Base-by-base conservation (phyloP, 2,329 filamentous ascomycete species). In the Fusarium chuoi region DNA sequence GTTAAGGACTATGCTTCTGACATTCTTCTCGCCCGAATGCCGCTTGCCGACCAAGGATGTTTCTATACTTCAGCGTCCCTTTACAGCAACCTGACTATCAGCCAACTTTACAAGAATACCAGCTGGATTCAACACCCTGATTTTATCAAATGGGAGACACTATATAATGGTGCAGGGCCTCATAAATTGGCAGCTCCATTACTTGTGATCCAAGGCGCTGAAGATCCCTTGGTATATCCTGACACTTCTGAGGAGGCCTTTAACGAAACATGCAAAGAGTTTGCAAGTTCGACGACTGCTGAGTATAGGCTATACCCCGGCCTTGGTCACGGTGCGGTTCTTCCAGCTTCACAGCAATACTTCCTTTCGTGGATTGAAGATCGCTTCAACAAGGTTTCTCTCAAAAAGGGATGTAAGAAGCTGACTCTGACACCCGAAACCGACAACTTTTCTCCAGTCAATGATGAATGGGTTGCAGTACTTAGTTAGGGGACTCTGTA, bases 131-230 rank as follows among this genome's bases (percentile, higher is more conserved):
- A 49, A 15, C 64, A 66, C 4, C 64, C 64, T 2, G 64, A 38
- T 8, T 56, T 33, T 5, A 1, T 56, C 22, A 62, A 66, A 18
- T 66, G 59, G 64, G 59, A 44, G 3, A 45, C 17, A 2, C 0
- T 33, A 0, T 66, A 66, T 2, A 66, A 78, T 45, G 76, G 76
- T 6, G 62, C 60, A 36, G 77, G 75, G 0, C 70, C 75, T 3
- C 68, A 75, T 33, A 48, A 62, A 0, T 60, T 78, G 17, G 77
- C 77, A 0, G 74, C 61, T 15, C 77, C 77, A 0, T 56, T 78
- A 45, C 63, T 78, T 11, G 72, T 78, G 10, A 66, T 78, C 18
- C 77, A 78, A 46, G 77, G 76, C 10, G 51, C 44, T 5, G 60
- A 59, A 7, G 76, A 77, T 48, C 46, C 63, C 5, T 20, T 77